These are phyloP conservation scores for Rubia occidens DNA, from an alignment of 305 asterid genomes.

Conservation along the genomic window DNA sequence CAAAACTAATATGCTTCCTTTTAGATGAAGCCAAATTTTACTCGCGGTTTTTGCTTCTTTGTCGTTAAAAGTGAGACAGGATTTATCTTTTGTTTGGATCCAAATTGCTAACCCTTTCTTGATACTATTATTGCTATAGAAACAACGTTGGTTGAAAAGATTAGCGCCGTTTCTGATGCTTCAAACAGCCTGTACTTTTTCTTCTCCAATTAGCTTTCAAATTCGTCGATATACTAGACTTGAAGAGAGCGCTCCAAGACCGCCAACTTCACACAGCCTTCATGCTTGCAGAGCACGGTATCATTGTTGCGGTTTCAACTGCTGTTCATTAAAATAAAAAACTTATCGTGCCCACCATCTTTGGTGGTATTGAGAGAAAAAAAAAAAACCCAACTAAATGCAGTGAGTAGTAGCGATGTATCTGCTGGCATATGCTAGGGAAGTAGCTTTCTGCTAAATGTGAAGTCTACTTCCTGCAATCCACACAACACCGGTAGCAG, in stretches of 20 bases:
- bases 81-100: too few relatives aligned
- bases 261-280: not conserved
- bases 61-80: too few relatives aligned
- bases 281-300: too few relatives aligned
- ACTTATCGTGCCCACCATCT: not conserved
- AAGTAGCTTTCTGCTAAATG: not conserved
- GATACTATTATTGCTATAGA: too few relatives aligned
- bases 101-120: too few relatives aligned
- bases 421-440: not conserved
- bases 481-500: not conserved
- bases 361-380: not conserved
- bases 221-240: too few relatives aligned
- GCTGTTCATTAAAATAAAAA: not conserved
- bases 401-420: not conserved
- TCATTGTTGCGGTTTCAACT: not conserved
- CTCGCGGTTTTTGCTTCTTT: not conserved
- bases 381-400: not conserved
- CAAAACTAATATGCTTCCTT: not conserved
- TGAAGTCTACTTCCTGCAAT: not conserved
- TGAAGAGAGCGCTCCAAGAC: too few relatives aligned
- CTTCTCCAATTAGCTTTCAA: too few relatives aligned
- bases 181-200: too few relatives aligned
- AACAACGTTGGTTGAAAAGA: too few relatives aligned
- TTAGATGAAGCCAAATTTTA: not conserved
- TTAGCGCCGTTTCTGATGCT: too few relatives aligned